These are phyloP conservation scores for Plasmodium ovale DNA, from an alignment of 169 alveolate species.

Conservation along the genomic window DNA sequence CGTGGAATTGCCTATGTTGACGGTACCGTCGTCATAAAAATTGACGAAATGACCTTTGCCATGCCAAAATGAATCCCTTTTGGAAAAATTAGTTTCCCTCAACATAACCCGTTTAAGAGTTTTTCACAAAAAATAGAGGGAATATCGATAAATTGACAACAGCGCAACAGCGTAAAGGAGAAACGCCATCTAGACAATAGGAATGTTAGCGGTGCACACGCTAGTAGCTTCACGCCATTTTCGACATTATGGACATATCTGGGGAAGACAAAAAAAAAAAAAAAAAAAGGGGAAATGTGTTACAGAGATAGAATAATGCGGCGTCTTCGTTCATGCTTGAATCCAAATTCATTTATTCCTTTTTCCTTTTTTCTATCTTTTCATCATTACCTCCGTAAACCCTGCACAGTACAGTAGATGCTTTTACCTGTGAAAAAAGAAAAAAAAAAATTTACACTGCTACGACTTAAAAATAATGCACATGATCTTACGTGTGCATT, in stretches of 20 bases:
- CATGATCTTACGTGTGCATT: background rate
- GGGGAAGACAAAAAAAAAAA: slow-evolving; percentile 2
- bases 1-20: slow-evolving; percentile 79
- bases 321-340: background rate
- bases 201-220: no score
- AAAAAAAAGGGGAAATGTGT: background rate
- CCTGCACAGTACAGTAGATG: slow-evolving; percentile 81
- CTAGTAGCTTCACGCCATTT: slow-evolving; percentile 33
- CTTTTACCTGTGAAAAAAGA: slow-evolving; percentile 77
- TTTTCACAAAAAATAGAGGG: background rate
- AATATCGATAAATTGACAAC: background rate
- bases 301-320: background rate
- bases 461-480: no score
- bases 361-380: slow-evolving; percentile 18
- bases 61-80: slow-evolving; percentile 45
- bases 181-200: no score
- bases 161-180: background rate
- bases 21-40: slow-evolving; percentile 76
- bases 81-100: background rate
- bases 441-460: background rate
- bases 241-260: slow-evolving; percentile 68
- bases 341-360: background rate
- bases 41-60: slow-evolving; percentile 81
- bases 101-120: slow-evolving; percentile 29
- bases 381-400: slow-evolving; percentile 80